phyloP scores from a whole-genome alignment of 768 basidiomycete species.

The Pleurotus citrinopileatus region DNA sequence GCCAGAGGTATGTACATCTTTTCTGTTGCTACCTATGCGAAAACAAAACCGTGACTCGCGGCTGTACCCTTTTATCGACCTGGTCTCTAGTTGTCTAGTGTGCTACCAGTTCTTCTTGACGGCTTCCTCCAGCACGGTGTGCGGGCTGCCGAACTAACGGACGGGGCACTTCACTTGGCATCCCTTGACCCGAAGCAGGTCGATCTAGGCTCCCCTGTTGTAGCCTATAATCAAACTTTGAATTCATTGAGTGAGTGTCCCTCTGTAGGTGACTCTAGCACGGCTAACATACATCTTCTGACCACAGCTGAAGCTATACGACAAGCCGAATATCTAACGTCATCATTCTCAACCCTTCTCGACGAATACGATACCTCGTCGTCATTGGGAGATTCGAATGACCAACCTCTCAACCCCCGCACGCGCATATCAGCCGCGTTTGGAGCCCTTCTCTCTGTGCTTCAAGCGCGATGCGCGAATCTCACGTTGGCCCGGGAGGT shows the following conservation, averaged over 20 bases:
- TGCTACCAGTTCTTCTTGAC: slow-evolving; percentile 48
- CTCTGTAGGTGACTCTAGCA: not conserved
- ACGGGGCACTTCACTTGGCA: slow-evolving; percentile 42
- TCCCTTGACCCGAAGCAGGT: slow-evolving; percentile 20
- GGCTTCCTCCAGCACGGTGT: slow-evolving; percentile 45
- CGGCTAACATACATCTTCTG: slow-evolving; percentile 15
- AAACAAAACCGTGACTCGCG: slow-evolving; percentile 1
- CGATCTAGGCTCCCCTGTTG: slow-evolving; percentile 19
- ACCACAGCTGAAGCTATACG: slow-evolving; percentile 19
- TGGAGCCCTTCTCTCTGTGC: slow-evolving; percentile 43
- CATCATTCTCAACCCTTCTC: slow-evolving; percentile 18
- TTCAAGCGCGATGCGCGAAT: slow-evolving; percentile 44
- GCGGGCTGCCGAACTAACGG: slow-evolving; percentile 36
- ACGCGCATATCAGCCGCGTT: slow-evolving; percentile 41
- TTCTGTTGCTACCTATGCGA: not conserved
- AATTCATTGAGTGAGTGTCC: not conserved
- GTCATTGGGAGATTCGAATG: not conserved
- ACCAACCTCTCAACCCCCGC: slow-evolving; percentile 20
- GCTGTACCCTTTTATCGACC: not conserved
- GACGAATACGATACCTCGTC: slow-evolving; percentile 15
- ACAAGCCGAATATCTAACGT: slow-evolving; percentile 23
- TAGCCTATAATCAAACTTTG: not conserved
- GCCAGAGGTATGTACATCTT: slow-evolving; percentile 24
- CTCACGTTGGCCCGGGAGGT: slow-evolving; percentile 46
- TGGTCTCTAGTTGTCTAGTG: slow-evolving; percentile 36